A percentile compares a stretch with the other conserved stretches of the same genome.
phyloP scores from a whole-genome alignment of 1,139 yeast genomes.

The Hansenula anomala region DNA sequence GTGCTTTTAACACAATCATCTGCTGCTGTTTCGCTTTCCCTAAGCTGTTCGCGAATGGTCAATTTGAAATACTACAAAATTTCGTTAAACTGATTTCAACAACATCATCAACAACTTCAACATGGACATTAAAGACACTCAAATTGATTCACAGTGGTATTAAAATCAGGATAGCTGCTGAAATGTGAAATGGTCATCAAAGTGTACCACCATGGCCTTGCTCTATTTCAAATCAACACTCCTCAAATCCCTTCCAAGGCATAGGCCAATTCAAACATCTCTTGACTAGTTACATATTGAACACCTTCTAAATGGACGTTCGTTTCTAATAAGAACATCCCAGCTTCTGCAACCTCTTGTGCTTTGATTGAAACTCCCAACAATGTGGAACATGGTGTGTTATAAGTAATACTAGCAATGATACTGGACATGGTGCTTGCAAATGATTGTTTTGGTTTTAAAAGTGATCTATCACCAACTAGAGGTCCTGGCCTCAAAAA shows the following conservation, averaged over 20 bases:
- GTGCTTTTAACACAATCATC: too few relatives aligned
- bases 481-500: conserved; percentile 29
- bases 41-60: too few relatives aligned
- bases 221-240: too few relatives aligned
- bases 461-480: conserved; percentile 18
- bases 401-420: conserved; percentile 10
- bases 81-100: too few relatives aligned
- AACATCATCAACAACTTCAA: background rate
- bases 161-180: too few relatives aligned
- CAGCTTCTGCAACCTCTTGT: conserved; percentile 13
- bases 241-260: conserved; percentile 4
- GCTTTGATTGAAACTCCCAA: conserved; percentile 14
- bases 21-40: too few relatives aligned
- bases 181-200: too few relatives aligned
- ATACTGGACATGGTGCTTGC: conserved; percentile 4
- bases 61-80: too few relatives aligned
- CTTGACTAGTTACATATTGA: conserved; percentile 3
- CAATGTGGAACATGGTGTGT: conserved; percentile 7
- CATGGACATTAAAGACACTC: too few relatives aligned
- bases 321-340: conserved; percentile 12
- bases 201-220: too few relatives aligned
- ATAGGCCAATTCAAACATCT: conserved; percentile 5
- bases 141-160: too few relatives aligned
- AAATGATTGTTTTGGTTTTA: conserved; percentile 4
- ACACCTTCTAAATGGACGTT: background rate